phyloP scores from a whole-genome alignment of 495 filamentous ascomycete genomes.

The Durotheca rogersii region DNA sequence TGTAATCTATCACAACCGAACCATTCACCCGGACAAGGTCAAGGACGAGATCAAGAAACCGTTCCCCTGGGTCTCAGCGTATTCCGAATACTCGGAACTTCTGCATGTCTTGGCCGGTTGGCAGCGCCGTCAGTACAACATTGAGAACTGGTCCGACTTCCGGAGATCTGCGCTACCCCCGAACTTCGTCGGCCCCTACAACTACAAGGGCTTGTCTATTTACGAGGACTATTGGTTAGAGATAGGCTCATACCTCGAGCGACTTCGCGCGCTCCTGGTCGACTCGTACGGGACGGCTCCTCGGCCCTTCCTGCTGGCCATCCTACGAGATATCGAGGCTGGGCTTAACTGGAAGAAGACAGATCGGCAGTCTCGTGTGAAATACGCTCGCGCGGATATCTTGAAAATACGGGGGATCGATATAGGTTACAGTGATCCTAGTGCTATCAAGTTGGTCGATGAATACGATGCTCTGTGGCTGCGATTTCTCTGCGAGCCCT shows the following conservation, averaged over 20 bases:
- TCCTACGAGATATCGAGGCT: slow-evolving; percentile 33
- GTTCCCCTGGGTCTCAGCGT: slow-evolving; percentile 28
- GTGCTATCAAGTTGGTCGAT: slow-evolving; percentile 14
- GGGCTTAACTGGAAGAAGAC: slow-evolving; percentile 17
- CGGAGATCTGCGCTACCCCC: slow-evolving; percentile 21
- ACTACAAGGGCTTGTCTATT: slow-evolving; percentile 23
- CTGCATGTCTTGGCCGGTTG: slow-evolving; percentile 18
- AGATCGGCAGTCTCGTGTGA: neutral
- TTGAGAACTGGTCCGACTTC: slow-evolving; percentile 17
- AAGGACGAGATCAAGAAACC: slow-evolving; percentile 22
- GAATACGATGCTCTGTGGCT: slow-evolving; percentile 33
- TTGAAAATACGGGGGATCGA: slow-evolving; percentile 17
- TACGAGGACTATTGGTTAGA: slow-evolving; percentile 34
- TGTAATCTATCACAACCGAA: slow-evolving; percentile 21
- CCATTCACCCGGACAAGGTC: slow-evolving; percentile 10
- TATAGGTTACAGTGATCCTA: neutral
- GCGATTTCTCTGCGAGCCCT: slow-evolving; percentile 30
- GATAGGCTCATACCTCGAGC: slow-evolving; percentile 28
- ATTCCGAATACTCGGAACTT: slow-evolving; percentile 15
- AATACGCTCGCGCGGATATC: slow-evolving; percentile 24
- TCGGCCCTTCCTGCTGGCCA: slow-evolving; percentile 28
- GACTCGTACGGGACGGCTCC: slow-evolving; percentile 24
- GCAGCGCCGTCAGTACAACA: slow-evolving; percentile 29
- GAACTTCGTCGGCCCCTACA: slow-evolving; percentile 25
- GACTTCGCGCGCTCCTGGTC: slow-evolving; percentile 10